Base-by-base conservation (phyloP, 768 basidiomycete species). In the Auricularia sp. region DNA sequence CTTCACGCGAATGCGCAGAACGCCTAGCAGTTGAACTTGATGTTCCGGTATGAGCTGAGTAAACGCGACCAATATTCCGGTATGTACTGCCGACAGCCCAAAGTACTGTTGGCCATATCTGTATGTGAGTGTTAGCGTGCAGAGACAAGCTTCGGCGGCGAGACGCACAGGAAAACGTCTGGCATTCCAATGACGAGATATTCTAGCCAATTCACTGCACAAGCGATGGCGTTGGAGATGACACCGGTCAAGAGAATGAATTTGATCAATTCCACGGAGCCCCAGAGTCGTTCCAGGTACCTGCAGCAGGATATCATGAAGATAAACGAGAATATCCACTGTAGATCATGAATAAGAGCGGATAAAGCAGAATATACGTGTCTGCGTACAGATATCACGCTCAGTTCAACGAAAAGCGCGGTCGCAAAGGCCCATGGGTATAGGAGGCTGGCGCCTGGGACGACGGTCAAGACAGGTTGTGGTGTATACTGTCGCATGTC, bases 21-120 rank as follows among this genome's bases (percentile, higher is more conserved):
- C 76, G 39, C 94, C 94, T 66, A 98, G 80, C 18, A 98, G 72
- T 74, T 98, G 97, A 14, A 99, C 87, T 76, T 98, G 96, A 71
- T 99, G 95, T 75, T 99, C 97, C 37, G 96, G 96, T 69, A 98
- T 98, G 64, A 97, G 76, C 75, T 99, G 97, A 3, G 95, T 98
- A 77, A 98, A 98, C 5, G 95, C 96, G 64, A 99, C 97, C 42
- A 99, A 80, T 67, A 95, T 80, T 2, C 88, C 89, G 62, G 87
- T 88, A 71, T 97, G 92, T 21, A 99, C 80, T 4, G 92, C 90
- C 83, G 90, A 93, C 75, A 94, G 89, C 54, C 97, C 97, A 71
- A 91, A 93, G 73, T 96, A 97, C 56, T 83, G 80, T 83, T 92
- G 89, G 44, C 88, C 92, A 75, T 89, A 92, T 54, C 96, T 97